These are phyloP conservation scores for Rhodotorula sp. DNA, from an alignment of 1,284 basidiomycete genomes.

Conservation along the genomic window DNA sequence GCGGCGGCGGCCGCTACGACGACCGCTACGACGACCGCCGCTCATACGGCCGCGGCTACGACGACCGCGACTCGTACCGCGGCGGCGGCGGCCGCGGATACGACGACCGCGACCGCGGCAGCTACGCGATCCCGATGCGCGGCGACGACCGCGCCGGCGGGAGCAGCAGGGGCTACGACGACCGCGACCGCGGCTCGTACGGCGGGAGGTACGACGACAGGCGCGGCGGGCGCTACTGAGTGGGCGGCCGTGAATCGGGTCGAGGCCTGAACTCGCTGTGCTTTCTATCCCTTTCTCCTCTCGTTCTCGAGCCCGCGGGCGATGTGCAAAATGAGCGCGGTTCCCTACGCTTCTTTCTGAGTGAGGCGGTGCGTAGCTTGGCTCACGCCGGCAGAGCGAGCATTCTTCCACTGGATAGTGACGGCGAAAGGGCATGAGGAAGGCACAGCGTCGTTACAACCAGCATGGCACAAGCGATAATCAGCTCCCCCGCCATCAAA, in stretches of 20 bases:
- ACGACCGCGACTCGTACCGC: background rate
- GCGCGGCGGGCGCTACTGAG: background rate
- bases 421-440: no score
- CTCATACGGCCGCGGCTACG: constrained; percentile 13
- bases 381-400: no score
- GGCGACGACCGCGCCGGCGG: constrained; percentile 14
- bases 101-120: constrained; percentile 26
- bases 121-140: constrained; percentile 31
- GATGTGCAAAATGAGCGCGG: background rate
- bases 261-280: no score
- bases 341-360: background rate
- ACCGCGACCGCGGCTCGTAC: constrained; percentile 12
- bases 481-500: no score
- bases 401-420: no score
- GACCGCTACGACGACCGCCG: constrained; percentile 48
- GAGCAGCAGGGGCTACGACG: constrained; percentile 17
- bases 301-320: no score
- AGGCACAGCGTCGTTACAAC: background rate
- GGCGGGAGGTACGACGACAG: constrained; percentile 17
- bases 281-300: no score
- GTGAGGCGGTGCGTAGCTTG: no score
- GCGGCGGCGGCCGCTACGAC: constrained; percentile 30
- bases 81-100: constrained; percentile 27
- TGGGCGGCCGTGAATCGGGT: no score
- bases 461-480: no score